Percentiles rank a stretch among this genome's conserved stretches.
Conservation (phyloP, 768 basidiomycete genomes). For the Collybiopsis confluens region DNA sequence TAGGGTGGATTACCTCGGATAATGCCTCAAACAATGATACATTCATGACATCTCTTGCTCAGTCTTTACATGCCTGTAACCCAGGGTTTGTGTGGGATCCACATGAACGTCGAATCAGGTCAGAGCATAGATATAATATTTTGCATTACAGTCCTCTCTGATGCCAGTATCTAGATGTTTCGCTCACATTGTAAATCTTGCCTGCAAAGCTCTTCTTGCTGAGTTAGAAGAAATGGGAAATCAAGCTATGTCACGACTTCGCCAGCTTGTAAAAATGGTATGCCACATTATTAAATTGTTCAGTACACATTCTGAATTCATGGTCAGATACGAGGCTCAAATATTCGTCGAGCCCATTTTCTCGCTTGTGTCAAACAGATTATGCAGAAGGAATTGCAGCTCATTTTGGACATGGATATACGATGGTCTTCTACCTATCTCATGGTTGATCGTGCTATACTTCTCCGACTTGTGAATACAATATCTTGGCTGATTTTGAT, state of each 20-base stretch:
- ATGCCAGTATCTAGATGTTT: constrained; percentile 17
- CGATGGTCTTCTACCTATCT: constrained; percentile 27
- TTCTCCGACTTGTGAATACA: constrained; percentile 19
- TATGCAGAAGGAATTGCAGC: constrained; percentile 18
- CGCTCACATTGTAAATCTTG: constrained; percentile 22
- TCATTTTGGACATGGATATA: constrained; percentile 24
- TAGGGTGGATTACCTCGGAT: constrained; percentile 33
- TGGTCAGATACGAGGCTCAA: constrained; percentile 12
- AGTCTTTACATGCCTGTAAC: not conserved
- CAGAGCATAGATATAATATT: too few species aligned
- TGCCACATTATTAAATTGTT: not conserved
- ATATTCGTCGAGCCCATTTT: constrained; percentile 13
- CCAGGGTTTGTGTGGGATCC: too few species aligned
- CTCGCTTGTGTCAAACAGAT: constrained; percentile 8
- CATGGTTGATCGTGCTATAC: constrained; percentile 24
- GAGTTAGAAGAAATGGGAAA: not conserved
- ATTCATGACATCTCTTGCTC: constrained; percentile 19
- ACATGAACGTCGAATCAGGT: too few species aligned
- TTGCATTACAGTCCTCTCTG: too few species aligned
- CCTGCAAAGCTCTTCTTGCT: constrained; percentile 15
- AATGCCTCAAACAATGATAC: constrained; percentile 32
- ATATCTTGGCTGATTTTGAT: constrained; percentile 5
- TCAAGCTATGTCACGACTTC: constrained; percentile 11
- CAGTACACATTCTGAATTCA: not conserved
- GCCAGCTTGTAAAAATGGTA: constrained; percentile 13